Percentiles rank a stretch among this genome's conserved stretches.
Evolutionary conservation across 495 filamentous ascomycete genomes (phyloP).

Genomic region (Massariosphaeria phaeospora): DNA sequence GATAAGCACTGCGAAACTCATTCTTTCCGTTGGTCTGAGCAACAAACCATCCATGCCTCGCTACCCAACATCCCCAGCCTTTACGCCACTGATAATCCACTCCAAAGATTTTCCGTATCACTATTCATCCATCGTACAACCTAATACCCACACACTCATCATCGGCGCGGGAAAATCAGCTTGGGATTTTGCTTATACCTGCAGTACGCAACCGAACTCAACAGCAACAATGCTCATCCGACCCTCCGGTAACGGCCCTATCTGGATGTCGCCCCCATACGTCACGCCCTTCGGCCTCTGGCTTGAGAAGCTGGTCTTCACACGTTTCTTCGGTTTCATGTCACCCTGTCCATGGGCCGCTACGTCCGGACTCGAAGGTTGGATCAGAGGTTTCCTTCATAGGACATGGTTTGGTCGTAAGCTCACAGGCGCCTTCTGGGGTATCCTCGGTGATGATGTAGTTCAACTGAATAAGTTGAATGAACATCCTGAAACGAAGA

Average conservation of each 20-base stretch:
- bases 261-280: constrained; percentile 64
- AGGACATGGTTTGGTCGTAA: constrained; percentile 60
- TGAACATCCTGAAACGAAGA: constrained; percentile 56
- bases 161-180: constrained; percentile 72
- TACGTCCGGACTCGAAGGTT: constrained; percentile 43
- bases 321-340: constrained; percentile 60
- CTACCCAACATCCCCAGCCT: constrained; percentile 48
- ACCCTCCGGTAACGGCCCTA: constrained; percentile 65
- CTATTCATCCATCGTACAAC: constrained; percentile 7
- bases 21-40: constrained; percentile 65
- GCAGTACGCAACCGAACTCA: constrained; percentile 50
- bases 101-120: constrained; percentile 48
- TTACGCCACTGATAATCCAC: constrained; percentile 58
- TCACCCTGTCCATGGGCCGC: constrained; percentile 59
- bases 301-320: constrained; percentile 64
- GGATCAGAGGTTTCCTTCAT: constrained; percentile 57
- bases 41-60: constrained; percentile 53
- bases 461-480: constrained; percentile 56
- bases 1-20: constrained; percentile 54
- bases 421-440: constrained; percentile 66
- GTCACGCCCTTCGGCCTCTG: constrained; percentile 56
- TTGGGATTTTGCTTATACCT: constrained; percentile 70
- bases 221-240: constrained; percentile 70
- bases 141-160: constrained; percentile 18
- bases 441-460: constrained; percentile 57